Percentiles rank a stretch among this genome's conserved stretches.
These are phyloP conservation scores for Neurospora discreta DNA, from an alignment of 495 filamentous ascomycete genomes.

Conservation along the genomic window DNA sequence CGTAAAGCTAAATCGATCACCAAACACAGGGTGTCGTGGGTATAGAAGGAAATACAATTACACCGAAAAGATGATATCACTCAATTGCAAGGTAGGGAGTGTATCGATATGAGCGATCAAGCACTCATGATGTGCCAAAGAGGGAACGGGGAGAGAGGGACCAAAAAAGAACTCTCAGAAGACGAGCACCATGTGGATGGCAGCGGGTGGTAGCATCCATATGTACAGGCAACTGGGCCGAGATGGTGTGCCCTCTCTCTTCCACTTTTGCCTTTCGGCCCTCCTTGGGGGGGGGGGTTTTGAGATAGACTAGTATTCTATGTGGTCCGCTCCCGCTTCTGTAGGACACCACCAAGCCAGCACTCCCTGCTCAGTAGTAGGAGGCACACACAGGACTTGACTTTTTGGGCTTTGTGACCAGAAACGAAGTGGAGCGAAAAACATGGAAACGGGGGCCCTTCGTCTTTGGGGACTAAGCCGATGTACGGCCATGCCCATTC, in stretches of 20 bases:
- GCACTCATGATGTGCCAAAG: neutral
- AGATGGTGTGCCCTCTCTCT: constrained; percentile 4
- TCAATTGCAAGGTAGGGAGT: neutral
- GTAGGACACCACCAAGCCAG: constrained; percentile 1
- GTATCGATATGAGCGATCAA: neutral
- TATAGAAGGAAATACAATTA: neutral
- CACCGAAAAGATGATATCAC: neutral
- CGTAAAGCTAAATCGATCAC: neutral
- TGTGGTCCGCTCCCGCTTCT: neutral
- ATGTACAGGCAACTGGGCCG: constrained; percentile 9
- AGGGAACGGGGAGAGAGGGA: neutral
- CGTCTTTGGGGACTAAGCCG: constrained; percentile 2
- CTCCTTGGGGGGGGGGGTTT: neutral
- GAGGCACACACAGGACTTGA: constrained; percentile 4
- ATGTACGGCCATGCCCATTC: constrained; percentile 3
- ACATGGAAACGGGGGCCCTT: constrained; percentile 8
- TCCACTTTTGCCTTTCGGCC: neutral
- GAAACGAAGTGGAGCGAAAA: constrained; percentile 3
- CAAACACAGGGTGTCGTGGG: neutral
- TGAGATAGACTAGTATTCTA: neutral
- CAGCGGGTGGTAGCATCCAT: constrained; percentile 7
- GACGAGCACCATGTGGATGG: neutral
- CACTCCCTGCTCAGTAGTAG: neutral
- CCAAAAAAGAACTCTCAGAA: neutral
- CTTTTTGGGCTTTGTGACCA: neutral